These are phyloP conservation scores for Diplosphaera chodatii DNA, from an alignment of 139 green algal genomes.

Conservation along the genomic window DNA sequence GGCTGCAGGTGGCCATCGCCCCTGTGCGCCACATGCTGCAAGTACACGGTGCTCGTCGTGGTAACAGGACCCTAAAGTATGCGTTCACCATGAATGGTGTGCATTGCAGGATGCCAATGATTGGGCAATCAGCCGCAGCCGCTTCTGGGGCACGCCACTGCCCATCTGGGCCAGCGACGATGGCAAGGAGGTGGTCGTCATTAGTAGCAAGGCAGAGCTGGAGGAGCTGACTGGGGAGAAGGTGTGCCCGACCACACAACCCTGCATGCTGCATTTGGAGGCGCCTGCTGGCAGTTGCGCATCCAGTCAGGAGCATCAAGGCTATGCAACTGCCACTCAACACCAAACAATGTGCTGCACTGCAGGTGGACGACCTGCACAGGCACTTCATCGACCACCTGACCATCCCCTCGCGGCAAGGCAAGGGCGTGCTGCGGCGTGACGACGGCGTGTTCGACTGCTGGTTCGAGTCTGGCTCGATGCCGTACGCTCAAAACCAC, in stretches of 20 bases:
- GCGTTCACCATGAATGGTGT: no score
- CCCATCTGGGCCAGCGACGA: constrained; percentile 89
- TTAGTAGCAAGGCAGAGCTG: constrained; percentile 85
- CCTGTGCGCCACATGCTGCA: no score
- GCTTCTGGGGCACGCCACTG: constrained; percentile 98
- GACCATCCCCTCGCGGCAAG: constrained; percentile 81
- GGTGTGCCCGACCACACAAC: constrained; percentile 32
- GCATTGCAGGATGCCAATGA: constrained; percentile 9
- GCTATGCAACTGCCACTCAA: no score
- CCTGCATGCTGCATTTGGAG: background rate
- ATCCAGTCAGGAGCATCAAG: no score
- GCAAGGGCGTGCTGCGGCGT: constrained; percentile 63
- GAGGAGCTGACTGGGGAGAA: constrained; percentile 78
- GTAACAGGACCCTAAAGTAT: no score
- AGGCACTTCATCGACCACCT: constrained; percentile 97
- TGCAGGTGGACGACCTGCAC: constrained; percentile 87
- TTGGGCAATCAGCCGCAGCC: constrained; percentile 34
- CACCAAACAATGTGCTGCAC: no score
- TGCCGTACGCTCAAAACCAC: constrained; percentile 96
- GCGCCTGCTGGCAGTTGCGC: no score
- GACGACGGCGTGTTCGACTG: constrained; percentile 99
- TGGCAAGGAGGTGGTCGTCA: constrained; percentile 80
- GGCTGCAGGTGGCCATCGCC: constrained; percentile 88
- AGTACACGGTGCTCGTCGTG: no score
- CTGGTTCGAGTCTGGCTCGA: constrained; percentile 97